Evolutionary conservation across 2,329 filamentous ascomycete genomes (phyloP), one percentile per base, ranked within the genome.

Genomic region (Paecilomyces fulvus): DNA sequence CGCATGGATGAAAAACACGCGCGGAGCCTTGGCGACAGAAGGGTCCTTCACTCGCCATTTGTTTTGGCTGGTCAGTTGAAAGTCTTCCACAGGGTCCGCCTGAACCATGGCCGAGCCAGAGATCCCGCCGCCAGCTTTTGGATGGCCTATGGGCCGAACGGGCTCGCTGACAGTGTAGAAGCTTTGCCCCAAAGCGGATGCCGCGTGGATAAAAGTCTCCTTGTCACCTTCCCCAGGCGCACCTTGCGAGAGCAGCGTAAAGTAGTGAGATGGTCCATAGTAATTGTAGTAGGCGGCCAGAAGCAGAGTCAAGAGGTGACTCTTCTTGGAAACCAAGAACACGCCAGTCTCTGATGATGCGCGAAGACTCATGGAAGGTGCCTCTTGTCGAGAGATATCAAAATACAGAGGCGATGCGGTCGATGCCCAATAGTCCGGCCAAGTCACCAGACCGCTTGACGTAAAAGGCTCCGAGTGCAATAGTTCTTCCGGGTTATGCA

Each of bases 401-500:
- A 73, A 77, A 59, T 73, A 77, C n/a, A 71, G 64, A 7, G 74
- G 74, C 14, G 75, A 75, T 46, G 70, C 73, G 3, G 75, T 73
- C 9, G 75, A 72, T 23, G 69, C 70, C 73, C 75, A 78, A 58
- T 77, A 81, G 63, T 84, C 82, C 14, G 82, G 81, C 80, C 80
- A 85, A 14, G 78, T 76, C 14, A 85, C 73, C 54, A 84, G 68
- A 12, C 82, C 82, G 1, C 73, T 75, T 1, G 77, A 77, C 5
- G 61, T 72, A 65, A 79, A 84, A 0, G 80, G 79, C 37, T 80
- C 76, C 1, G 73, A 69, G n/a, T 75, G 67, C 60, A 85, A 80
- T 12, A 84, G 66, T 3, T 66, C 58, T 23, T 71, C 70, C 0
- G 77, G 77, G 53, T 78, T 71, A 49, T 73, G 70, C 23, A 77